phyloP scores from a whole-genome alignment of 805 yeast genomes.

The Nakazawaea ernobii region DNA sequence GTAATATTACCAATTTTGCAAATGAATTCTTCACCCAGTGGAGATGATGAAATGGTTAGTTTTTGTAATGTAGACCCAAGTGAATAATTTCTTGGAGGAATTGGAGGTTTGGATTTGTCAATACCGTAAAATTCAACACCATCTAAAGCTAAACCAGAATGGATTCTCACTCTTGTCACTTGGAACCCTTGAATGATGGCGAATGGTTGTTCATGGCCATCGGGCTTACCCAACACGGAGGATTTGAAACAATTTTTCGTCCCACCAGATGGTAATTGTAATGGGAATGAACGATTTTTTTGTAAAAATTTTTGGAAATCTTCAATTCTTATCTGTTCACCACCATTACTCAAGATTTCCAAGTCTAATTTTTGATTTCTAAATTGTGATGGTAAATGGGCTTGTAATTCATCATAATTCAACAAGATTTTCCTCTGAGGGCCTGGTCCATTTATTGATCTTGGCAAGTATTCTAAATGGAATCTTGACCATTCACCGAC shows the following conservation, averaged over 20 bases:
- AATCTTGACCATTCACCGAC: slow-evolving; percentile 55
- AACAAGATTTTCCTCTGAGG: slow-evolving; percentile 48
- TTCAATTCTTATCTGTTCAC: slow-evolving; percentile 48
- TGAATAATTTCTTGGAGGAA: slow-evolving; percentile 42
- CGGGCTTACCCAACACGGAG: slow-evolving; percentile 16
- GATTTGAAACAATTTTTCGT: slow-evolving; percentile 6
- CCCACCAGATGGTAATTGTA: slow-evolving; percentile 12
- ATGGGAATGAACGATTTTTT: slow-evolving; percentile 14
- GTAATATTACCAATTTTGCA: slow-evolving; percentile 49
- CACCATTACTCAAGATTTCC: slow-evolving; percentile 54
- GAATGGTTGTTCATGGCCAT: slow-evolving; percentile 19
- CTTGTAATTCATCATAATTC: slow-evolving; percentile 39
- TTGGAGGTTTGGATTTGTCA: slow-evolving; percentile 22
- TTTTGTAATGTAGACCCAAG: slow-evolving; percentile 1
- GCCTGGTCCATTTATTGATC: slow-evolving; percentile 52
- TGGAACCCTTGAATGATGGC: slow-evolving; percentile 30
- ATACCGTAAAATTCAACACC: slow-evolving; percentile 57
- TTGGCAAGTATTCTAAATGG: slow-evolving; percentile 57
- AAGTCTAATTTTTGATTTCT: slow-evolving; percentile 37
- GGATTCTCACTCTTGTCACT: slow-evolving; percentile 54
- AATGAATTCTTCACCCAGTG: slow-evolving; percentile 9
- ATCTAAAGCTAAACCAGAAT: slow-evolving; percentile 74
- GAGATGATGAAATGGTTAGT: slow-evolving; percentile 1
- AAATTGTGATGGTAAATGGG: slow-evolving; percentile 27
- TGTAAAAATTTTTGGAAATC: slow-evolving; percentile 35